Conservation (phyloP, 1,139 yeast species). For the Blastobotrys buckinghamii region DNA sequence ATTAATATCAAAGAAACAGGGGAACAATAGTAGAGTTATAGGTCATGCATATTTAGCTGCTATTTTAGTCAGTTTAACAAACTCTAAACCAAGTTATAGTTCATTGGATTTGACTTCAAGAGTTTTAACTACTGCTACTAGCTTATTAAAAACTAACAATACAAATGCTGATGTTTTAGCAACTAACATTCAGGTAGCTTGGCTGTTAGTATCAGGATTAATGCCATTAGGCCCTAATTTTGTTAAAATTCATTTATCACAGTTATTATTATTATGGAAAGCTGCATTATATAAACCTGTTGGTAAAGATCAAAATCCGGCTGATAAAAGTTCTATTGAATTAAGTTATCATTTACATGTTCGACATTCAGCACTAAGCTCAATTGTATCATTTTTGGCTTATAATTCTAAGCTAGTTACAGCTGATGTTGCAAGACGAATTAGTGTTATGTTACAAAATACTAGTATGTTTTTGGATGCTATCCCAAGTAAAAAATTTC, state of each 20-base stretch:
- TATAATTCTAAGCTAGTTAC: constrained; percentile 35
- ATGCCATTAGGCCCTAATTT: constrained; percentile 65
- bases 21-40: constrained; percentile 18
- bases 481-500: constrained; percentile 25
- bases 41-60: constrained; percentile 30
- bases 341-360: constrained; percentile 33
- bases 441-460: constrained; percentile 32
- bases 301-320: constrained; percentile 27
- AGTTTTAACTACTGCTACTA: constrained; percentile 31
- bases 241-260: constrained; percentile 66
- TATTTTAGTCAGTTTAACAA: constrained; percentile 27
- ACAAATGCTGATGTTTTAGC: constrained; percentile 30
- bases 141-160: constrained; percentile 27
- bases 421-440: constrained; percentile 35
- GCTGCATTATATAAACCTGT: constrained; percentile 52
- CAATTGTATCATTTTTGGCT: constrained; percentile 33
- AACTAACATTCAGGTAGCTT: constrained; percentile 38
- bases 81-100: constrained; percentile 29
- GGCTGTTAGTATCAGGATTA: constrained; percentile 74
- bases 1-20: constrained; percentile 21
- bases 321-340: constrained; percentile 29
- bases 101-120: constrained; percentile 33
- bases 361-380: constrained; percentile 34
- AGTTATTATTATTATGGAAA: constrained; percentile 75
- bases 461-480: constrained; percentile 28